phyloP scores from a whole-genome alignment of 164 flowering plant genomes.

The Pachysandra terminalis region DNA sequence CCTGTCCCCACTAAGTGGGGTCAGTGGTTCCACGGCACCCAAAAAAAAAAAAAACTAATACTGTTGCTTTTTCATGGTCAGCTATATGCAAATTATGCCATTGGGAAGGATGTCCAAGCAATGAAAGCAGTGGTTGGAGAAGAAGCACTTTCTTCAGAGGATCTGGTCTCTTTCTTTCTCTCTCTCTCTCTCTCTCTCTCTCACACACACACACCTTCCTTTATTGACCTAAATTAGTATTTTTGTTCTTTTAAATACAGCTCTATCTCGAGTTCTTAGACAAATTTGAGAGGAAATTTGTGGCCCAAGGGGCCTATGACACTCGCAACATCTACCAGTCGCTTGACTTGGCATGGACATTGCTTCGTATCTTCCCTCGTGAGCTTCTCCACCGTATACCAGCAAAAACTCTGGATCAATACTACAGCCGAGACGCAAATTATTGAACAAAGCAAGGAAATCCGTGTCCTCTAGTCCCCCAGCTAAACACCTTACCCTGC shows the following conservation, averaged over 20 bases:
- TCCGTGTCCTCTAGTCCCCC: not conserved
- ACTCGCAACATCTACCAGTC: slow-evolving; percentile 97
- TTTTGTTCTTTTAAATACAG: slow-evolving; percentile 38
- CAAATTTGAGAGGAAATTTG: slow-evolving; percentile 94
- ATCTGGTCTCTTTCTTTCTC: slow-evolving; percentile 51
- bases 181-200: slow-evolving; percentile 10
- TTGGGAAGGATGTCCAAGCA: slow-evolving; percentile 99
- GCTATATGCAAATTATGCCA: slow-evolving; percentile 98
- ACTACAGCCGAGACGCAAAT: slow-evolving; percentile 64
- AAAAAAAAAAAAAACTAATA: too few species aligned
- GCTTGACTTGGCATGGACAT: slow-evolving; percentile 95
- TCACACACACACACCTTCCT: not conserved
- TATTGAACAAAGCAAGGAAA: slow-evolving; percentile 26
- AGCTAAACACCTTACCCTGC: not conserved
- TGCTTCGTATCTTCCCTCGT: slow-evolving; percentile 93
- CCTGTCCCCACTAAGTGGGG: too few species aligned
- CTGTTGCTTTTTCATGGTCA: slow-evolving; percentile 18
- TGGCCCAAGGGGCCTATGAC: slow-evolving; percentile 92
- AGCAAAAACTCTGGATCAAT: slow-evolving; percentile 86
- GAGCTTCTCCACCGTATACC: slow-evolving; percentile 99
- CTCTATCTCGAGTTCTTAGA: slow-evolving; percentile 91
- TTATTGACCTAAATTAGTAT: not conserved
- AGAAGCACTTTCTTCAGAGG: slow-evolving; percentile 99
- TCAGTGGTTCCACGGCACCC: too few species aligned
- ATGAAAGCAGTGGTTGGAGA: slow-evolving; percentile 99